Evolutionary conservation across 495 filamentous ascomycete species (phyloP), one percentile per base, ranked within the genome.

Genomic region (Penicillium tannophilum): DNA sequence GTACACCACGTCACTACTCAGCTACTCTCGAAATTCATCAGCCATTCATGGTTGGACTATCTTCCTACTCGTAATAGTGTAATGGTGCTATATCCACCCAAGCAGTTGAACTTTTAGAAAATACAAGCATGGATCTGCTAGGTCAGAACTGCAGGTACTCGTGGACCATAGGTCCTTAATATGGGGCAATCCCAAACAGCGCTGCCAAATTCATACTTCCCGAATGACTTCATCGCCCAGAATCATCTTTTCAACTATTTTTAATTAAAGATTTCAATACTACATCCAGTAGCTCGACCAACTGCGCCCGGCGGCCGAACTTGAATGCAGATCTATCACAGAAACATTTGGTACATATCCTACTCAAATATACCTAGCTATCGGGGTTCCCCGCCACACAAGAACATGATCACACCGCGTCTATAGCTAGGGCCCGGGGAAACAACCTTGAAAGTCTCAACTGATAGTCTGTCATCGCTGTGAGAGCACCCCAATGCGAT

Each of bases 11-110:
- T 58, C 52, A 53, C 43, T 44, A 56, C 50, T 33, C 9, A 55
- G 17, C 26, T 52, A 55, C 20, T 55, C 55, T 55, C 58, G 55
- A 52, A 64, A 55, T 46, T 23, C 44, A 64, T 55, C 53, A 59
- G 56, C 26, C 14, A 26, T 8, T 30, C 16, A 49, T 17, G 24
- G 44, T 47, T 45, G 42, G 24, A 11, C 16, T 41, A 16, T 17
- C 16, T 16, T 41, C 14, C 16, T 41, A n/a, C 33, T 36, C 10
- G 33, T 36, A 36, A 28, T 28, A 28, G 20, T 28, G 28, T 28
- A 28, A 7, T 28, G 28, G 20, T 23, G 20, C 20, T 23, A 23
- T 23, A 2, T 28, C 4, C 4, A 28, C 28, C 28, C 28, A 28
- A 28, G 26, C 6, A 28, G 28, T 28, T 28, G 28, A 28, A 23